Evolutionary conservation across 2,329 filamentous ascomycete genomes (phyloP).

Genomic region (Apiospora kogelbergensis): DNA sequence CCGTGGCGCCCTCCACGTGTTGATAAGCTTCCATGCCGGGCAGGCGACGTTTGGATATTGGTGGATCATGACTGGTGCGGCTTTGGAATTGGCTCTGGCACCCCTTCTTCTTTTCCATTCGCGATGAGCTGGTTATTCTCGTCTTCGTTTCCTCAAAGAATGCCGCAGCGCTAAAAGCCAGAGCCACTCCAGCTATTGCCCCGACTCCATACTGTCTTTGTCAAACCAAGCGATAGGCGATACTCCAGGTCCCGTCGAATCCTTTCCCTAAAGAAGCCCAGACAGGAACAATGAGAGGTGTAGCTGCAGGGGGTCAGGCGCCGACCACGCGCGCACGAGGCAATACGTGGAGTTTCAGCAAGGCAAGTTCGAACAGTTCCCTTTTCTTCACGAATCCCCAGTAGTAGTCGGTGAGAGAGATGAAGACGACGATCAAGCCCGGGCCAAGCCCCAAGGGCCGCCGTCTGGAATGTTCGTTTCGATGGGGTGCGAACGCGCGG

Average conservation of each 20-base stretch:
- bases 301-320: constrained; percentile 36
- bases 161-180: neutral
- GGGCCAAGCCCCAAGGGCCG: neutral
- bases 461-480: neutral
- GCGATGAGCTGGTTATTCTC: neutral
- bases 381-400: neutral
- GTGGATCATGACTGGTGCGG: neutral
- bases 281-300: constrained; percentile 30
- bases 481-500: neutral
- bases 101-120: neutral
- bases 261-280: neutral
- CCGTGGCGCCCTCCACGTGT: constrained; percentile 4
- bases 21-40: constrained; percentile 6
- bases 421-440: neutral
- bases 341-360: constrained; percentile 43
- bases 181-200: neutral
- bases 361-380: constrained; percentile 15
- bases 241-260: neutral
- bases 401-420: constrained; percentile 1
- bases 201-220: neutral
- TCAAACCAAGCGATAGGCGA: neutral
- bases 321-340: constrained; percentile 30
- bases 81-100: neutral
- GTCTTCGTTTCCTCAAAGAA: neutral
- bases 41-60: neutral